phyloP scores from a whole-genome alignment of 2,329 filamentous ascomycete species.

The Didymella arachidicola region DNA sequence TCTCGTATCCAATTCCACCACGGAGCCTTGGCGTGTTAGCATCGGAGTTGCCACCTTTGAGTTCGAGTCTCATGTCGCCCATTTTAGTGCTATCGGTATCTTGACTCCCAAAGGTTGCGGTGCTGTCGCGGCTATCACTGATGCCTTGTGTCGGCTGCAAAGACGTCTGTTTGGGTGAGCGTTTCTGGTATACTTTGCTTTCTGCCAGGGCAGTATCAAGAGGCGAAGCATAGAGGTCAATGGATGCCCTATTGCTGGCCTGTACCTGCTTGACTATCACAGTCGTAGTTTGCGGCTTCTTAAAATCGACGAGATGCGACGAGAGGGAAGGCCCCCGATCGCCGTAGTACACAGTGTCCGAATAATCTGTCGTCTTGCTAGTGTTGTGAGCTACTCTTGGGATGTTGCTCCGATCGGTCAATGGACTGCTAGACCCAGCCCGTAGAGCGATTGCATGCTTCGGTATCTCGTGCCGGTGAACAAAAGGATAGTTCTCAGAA shows the following conservation, averaged over 20 bases:
- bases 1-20: conserved; percentile 7
- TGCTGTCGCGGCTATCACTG: not conserved
- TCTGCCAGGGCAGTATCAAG: conserved; percentile 1
- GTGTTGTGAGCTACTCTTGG: not conserved
- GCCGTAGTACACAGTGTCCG: conserved; percentile 10
- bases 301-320: not conserved
- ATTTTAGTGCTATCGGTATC: not conserved
- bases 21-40: not conserved
- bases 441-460: conserved; percentile 28
- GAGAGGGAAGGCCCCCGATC: not conserved
- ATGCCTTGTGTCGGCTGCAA: not conserved
- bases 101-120: conserved; percentile 4
- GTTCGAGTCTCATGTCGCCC: conserved; percentile 6
- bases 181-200: conserved; percentile 3
- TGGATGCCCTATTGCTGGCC: not conserved
- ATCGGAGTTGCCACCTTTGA: conserved; percentile 4
- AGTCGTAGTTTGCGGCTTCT: conserved; percentile 1
- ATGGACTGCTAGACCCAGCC: conserved; percentile 24
- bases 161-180: not conserved
- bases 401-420: conserved; percentile 6
- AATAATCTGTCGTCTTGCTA: not conserved
- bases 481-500: conserved; percentile 32
- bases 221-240: conserved; percentile 1
- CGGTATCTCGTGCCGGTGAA: conserved; percentile 30
- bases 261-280: conserved; percentile 1